Evolutionary conservation across 1,284 basidiomycete species (phyloP), one percentile per base, ranked within the genome.

Genomic region (Pseudozyma flocculosa): DNA sequence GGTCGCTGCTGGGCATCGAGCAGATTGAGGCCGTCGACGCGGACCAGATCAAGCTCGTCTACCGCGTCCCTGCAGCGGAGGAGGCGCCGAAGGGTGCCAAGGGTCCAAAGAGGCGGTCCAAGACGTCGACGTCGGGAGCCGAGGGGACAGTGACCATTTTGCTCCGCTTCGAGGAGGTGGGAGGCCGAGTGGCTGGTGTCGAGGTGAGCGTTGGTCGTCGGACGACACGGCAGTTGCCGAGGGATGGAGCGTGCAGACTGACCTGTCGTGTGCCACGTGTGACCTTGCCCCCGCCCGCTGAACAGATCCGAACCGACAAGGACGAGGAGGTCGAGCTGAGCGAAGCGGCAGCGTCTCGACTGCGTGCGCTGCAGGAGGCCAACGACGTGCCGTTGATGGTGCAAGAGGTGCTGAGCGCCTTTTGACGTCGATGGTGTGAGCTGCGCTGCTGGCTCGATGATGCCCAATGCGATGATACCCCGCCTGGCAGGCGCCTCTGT

Each of bases 371-470:
- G 30, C 56, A 60, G 42, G 59, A 60, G 46, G 56, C 64, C 45
- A 67, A 67, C 54, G 64, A 67, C 39, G 51, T 67, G 32, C 64
- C 64, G 0, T 19, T 67, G 46, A 59, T 67, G 40, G 54, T 67
- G n/a, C 60, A 63, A 46, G 64, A 67, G 47, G 50, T 63, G 2
- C 40, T 65, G 15, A 57, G 57, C 14, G 57, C 58, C 30, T 57
- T 65, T 52, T 65, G 42, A 49, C 7, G 26, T 29, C 7, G 26
- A 7, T 29, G 5, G 26, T n/a, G n/a, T n/a, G n/a, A n/a, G n/a
- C n/a, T n/a, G n/a, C n/a, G n/a, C n/a, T n/a, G n/a, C n/a, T n/a
- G n/a, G n/a, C n/a, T n/a, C n/a, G n/a, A n/a, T n/a, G n/a, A n/a
- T n/a, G n/a, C n/a, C n/a, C n/a, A n/a, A n/a, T n/a, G n/a, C n/a